Base-by-base conservation (phyloP, 345 rosid species). In the Ceriops tagal region DNA sequence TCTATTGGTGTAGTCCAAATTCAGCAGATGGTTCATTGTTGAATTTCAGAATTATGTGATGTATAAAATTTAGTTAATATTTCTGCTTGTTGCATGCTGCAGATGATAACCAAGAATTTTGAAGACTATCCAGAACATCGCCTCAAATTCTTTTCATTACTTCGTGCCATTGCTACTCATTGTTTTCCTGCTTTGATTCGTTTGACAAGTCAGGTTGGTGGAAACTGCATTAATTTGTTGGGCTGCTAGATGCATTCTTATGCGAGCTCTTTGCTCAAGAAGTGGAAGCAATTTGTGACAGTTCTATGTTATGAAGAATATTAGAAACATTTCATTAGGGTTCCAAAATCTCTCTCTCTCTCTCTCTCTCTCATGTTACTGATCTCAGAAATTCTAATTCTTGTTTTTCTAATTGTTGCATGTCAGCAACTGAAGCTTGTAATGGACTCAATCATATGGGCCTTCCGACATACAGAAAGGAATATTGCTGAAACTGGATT, bases 71-170 rank as follows among this genome's bases (percentile, higher is more conserved):
- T 11, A 39, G 15, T 39, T 39, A 39, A 39, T 55, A 72, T 66
- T 11, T 66, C 60, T 71, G 26, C 43, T 69, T 39, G 61, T 18
- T 57, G 20, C 24, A 22, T 30, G 15, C 28, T 76, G 83, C 87
- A 96, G 99, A 96, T 96, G 99, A 96, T 96, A 62, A 96, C 99
- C 65, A 92, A 85, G 76, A 96, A 96, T 77, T 96, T 96, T 58
- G 99, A 96, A 81, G 99, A 96, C 75, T 92, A 92, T 75, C 98
- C 99, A 2, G 99, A 96, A 78, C 99, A 96, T 78, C 96, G 99
- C 64, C 90, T 96, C 69, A 96, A 96, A 79, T 96, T 96, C 84
- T 96, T 96, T 74, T 92, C 98, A 39, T 81, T 96, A 72, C 98
- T 96, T 69, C 95, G 98, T 20, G 99, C 99, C 68, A 92, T 96